Percentiles rank a stretch among this genome's conserved stretches.
phyloP scores from a whole-genome alignment of 176 grass and related monocot species.

The Alloteropsis semialata region DNA sequence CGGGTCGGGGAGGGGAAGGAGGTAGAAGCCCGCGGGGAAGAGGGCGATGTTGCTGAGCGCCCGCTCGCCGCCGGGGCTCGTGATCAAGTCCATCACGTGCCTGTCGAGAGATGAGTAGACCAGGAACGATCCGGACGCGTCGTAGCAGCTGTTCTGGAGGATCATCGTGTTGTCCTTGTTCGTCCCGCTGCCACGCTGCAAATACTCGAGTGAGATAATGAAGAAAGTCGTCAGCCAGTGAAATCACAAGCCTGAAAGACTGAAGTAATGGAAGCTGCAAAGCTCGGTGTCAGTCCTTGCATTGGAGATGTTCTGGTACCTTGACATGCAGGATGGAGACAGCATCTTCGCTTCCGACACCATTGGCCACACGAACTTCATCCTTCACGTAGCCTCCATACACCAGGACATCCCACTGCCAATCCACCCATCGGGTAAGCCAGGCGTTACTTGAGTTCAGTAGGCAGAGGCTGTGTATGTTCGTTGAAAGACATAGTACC shows the following conservation, averaged over 20 bases:
- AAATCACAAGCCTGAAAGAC: not conserved
- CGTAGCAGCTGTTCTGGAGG: slow-evolving; percentile 57
- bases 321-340: slow-evolving; percentile 55
- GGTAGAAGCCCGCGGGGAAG: slow-evolving; percentile 44
- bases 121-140: slow-evolving; percentile 45
- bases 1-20: slow-evolving; percentile 8
- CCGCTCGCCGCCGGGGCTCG: not conserved
- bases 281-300: not conserved
- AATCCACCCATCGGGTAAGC: not conserved
- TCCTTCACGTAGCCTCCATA: slow-evolving; percentile 36
- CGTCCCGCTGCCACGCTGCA: not conserved
- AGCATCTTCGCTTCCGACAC: slow-evolving; percentile 24
- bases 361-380: slow-evolving; percentile 33
- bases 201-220: not conserved
- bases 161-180: slow-evolving; percentile 39
- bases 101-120: slow-evolving; percentile 51
- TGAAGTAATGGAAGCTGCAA: not conserved
- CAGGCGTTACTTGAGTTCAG: not conserved
- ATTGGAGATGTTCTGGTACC: slow-evolving; percentile 16
- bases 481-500: slow-evolving; percentile 15
- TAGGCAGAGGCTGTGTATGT: not conserved
- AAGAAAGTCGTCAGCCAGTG: not conserved
- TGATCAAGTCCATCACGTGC: slow-evolving; percentile 17
- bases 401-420: slow-evolving; percentile 64
- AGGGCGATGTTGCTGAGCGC: not conserved